Conservation (phyloP, 768 basidiomycete genomes). For the Suillus brevipes region DNA sequence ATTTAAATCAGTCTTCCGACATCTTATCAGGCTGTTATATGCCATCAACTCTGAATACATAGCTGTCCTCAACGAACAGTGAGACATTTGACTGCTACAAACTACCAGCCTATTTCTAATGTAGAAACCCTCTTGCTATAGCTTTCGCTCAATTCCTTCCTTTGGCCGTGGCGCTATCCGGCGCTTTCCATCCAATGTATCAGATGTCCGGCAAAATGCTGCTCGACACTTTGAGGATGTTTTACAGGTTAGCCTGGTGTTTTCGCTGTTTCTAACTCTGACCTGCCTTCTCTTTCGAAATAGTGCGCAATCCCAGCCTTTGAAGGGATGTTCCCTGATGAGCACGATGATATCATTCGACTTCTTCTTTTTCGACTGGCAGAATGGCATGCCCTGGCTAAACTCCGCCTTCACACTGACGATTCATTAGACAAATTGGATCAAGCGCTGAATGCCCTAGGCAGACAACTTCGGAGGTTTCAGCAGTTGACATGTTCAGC, state of each 20-base stretch:
- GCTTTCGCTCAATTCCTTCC: constrained; percentile 16
- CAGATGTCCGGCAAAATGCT: constrained; percentile 36
- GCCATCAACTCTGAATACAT: constrained; percentile 13
- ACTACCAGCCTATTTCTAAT: neutral
- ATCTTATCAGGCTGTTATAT: constrained; percentile 36
- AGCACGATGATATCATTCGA: constrained; percentile 22
- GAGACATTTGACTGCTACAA: neutral
- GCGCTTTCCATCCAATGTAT: constrained; percentile 34
- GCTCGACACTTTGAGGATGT: constrained; percentile 45
- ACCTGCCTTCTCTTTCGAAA: neutral
- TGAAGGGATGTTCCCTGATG: constrained; percentile 29
- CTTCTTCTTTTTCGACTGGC: constrained; percentile 25
- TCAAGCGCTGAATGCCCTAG: constrained; percentile 15
- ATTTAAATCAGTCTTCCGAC: constrained; percentile 38
- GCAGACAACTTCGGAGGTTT: constrained; percentile 26
- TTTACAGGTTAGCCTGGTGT: constrained; percentile 32
- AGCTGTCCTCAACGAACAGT: constrained; percentile 29
- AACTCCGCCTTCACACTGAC: constrained; percentile 35
- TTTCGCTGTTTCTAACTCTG: neutral
- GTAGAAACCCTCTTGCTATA: constrained; percentile 2
- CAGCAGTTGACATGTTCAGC: constrained; percentile 21
- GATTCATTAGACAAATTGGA: constrained; percentile 22
- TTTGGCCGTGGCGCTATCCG: constrained; percentile 36
- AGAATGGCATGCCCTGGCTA: constrained; percentile 38
- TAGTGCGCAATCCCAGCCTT: constrained; percentile 36